Percentiles rank a stretch among this genome's conserved stretches.
phyloP scores from a whole-genome alignment of 257 asterid species.

The Capsicum chinense region DNA sequence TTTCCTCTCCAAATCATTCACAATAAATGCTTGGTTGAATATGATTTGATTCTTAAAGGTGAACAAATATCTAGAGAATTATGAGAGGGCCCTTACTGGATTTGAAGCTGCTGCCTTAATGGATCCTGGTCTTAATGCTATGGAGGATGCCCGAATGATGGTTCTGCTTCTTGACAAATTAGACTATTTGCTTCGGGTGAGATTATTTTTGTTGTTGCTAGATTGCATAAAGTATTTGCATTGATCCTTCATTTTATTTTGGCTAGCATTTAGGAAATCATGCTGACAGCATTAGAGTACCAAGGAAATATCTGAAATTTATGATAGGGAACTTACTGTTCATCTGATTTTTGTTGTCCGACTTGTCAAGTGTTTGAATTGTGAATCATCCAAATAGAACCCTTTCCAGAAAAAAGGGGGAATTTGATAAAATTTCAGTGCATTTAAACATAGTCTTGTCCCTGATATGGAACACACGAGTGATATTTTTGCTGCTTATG shows the following conservation, averaged over 20 bases:
- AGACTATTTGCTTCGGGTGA: constrained; percentile 67
- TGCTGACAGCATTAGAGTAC: background rate
- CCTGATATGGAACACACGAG: background rate
- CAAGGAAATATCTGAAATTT: background rate
- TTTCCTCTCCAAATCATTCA: background rate
- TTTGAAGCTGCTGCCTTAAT: constrained; percentile 95
- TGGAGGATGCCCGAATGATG: constrained; percentile 70
- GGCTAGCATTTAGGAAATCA: constrained; percentile 20
- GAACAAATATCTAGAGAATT: constrained; percentile 87
- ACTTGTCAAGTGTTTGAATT: background rate
- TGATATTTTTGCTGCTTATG: constrained; percentile 17
- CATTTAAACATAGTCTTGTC: background rate
- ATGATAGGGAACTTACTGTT: background rate
- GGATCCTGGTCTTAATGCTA: constrained; percentile 87
- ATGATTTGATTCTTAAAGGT: constrained; percentile 51
- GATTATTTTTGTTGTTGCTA: constrained; percentile 31
- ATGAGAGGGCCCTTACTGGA: constrained; percentile 95
- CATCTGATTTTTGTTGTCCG: constrained; percentile 21
- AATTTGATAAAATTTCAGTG: constrained; percentile 13
- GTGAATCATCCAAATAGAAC: constrained; percentile 6
- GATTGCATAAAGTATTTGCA: constrained; percentile 15
- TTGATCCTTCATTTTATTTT: background rate
- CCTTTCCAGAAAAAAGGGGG: background rate
- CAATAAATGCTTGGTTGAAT: constrained; percentile 19
- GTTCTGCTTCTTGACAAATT: constrained; percentile 76